Conservation (phyloP, 176 grass and related monocot species). For the Paspalum notatum region DNA sequence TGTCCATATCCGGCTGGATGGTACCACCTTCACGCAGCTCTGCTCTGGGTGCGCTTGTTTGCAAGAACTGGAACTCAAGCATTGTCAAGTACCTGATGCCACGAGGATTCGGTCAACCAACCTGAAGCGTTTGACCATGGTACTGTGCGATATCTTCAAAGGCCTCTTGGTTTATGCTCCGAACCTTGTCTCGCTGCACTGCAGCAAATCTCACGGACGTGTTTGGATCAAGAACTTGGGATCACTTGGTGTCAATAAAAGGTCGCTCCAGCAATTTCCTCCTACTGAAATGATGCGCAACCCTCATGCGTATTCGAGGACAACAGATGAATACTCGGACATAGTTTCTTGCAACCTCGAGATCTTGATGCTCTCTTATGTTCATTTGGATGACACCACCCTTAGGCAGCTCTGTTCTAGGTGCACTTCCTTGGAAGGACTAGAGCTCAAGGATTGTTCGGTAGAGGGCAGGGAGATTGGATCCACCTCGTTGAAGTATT, state of each 20-base stretch:
- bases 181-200: constrained; percentile 11
- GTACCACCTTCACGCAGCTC: background rate
- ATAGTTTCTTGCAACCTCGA: background rate
- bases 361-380: constrained; percentile 24
- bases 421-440: constrained; percentile 32
- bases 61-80: constrained; percentile 28
- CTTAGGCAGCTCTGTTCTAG: constrained; percentile 17
- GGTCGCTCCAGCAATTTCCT: too few relatives aligned
- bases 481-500: constrained; percentile 33
- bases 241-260: background rate
- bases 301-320: too few relatives aligned
- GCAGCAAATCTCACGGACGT: background rate
- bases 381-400: background rate
- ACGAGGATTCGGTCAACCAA: background rate
- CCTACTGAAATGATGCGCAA: too few relatives aligned
- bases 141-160: background rate
- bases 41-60: constrained; percentile 24
- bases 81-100: background rate
- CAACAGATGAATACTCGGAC: background rate
- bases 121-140: constrained; percentile 30
- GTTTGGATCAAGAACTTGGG: constrained; percentile 16
- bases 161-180: constrained; percentile 23
- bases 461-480: background rate
- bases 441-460: constrained; percentile 8
- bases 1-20: background rate